Evolutionary conservation across 352 stramenopile genomes (phyloP).

Genomic region (Phytophthora megakarya): DNA sequence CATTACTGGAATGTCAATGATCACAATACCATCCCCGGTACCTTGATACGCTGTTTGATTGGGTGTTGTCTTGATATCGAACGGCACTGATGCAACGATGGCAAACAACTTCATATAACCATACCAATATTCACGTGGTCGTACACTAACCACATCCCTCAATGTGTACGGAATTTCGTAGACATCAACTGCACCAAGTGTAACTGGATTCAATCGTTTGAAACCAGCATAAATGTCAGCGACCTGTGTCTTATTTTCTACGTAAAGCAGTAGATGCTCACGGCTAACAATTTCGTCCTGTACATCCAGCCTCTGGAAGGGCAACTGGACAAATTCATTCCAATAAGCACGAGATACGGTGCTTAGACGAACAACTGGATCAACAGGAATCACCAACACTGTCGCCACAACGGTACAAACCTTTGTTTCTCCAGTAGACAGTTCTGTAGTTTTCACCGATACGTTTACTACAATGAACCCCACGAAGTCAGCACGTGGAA

Average conservation of each 20-base stretch:
- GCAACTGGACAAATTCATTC: constrained; percentile 49
- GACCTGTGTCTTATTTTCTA: constrained; percentile 37
- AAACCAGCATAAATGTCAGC: constrained; percentile 50
- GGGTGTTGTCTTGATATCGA: constrained; percentile 34
- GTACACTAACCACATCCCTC: constrained; percentile 35
- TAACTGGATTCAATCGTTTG: constrained; percentile 12
- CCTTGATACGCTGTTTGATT: constrained; percentile 40
- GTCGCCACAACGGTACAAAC: constrained; percentile 19
- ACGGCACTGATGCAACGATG: constrained; percentile 48
- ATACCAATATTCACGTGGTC: constrained; percentile 34
- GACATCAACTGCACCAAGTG: constrained; percentile 33
- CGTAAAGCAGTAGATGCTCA: constrained; percentile 49
- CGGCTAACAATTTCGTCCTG: constrained; percentile 39
- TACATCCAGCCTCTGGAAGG: constrained; percentile 43
- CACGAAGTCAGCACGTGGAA: constrained; percentile 46
- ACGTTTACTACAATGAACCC: constrained; percentile 50
- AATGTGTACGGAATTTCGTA: constrained; percentile 45
- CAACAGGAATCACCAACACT: constrained; percentile 36
- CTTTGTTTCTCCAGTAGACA: constrained; percentile 38
- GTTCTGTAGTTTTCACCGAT: constrained; percentile 39
- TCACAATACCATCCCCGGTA: constrained; percentile 39
- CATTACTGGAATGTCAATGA: constrained; percentile 45
- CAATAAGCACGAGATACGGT: constrained; percentile 22
- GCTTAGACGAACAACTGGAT: constrained; percentile 29
- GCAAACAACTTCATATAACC: constrained; percentile 47